Evolutionary conservation across 2,329 filamentous ascomycete genomes (phyloP).

Genomic region (Trichoderma atroviride): DNA sequence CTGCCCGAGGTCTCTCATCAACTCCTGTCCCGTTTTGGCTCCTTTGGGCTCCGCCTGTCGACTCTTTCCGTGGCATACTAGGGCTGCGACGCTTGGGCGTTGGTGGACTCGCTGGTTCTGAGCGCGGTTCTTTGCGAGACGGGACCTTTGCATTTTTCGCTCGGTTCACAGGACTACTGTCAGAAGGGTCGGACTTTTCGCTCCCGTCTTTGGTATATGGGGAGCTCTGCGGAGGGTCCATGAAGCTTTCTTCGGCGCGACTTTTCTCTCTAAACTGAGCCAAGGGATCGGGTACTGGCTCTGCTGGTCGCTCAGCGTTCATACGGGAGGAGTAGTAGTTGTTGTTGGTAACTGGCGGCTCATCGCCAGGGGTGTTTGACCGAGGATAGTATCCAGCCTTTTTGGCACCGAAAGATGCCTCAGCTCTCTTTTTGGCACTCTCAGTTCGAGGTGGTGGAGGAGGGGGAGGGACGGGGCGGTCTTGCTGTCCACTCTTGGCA

Average conservation of each 20-base stretch:
- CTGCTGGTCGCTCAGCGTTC: conserved; percentile 34
- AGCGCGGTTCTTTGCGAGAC: conserved; percentile 35
- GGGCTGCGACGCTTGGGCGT: conserved; percentile 38
- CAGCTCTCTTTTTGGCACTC: conserved; percentile 55
- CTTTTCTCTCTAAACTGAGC: conserved; percentile 47
- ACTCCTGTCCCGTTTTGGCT: neutral
- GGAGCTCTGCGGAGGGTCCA: conserved; percentile 58
- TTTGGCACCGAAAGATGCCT: conserved; percentile 58
- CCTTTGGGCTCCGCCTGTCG: conserved; percentile 10
- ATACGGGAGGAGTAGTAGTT: conserved; percentile 55
- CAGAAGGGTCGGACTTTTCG: conserved; percentile 62
- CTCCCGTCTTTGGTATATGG: conserved; percentile 60
- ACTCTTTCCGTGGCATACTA: conserved; percentile 36
- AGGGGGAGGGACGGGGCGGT: conserved; percentile 38
- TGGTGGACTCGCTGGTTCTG: conserved; percentile 32
- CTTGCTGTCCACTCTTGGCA: conserved; percentile 34
- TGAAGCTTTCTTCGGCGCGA: conserved; percentile 37
- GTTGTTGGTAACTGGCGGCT: conserved; percentile 53
- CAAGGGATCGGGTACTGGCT: conserved; percentile 50
- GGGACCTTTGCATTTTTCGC: conserved; percentile 50
- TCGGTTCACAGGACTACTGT: conserved; percentile 49
- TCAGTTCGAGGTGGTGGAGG: conserved; percentile 53
- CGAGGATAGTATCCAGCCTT: conserved; percentile 54
- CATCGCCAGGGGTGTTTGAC: conserved; percentile 53
- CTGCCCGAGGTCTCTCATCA: neutral